Base-by-base conservation (phyloP, 805 yeast genomes). In the Blastobotrys mokoenaii region DNA sequence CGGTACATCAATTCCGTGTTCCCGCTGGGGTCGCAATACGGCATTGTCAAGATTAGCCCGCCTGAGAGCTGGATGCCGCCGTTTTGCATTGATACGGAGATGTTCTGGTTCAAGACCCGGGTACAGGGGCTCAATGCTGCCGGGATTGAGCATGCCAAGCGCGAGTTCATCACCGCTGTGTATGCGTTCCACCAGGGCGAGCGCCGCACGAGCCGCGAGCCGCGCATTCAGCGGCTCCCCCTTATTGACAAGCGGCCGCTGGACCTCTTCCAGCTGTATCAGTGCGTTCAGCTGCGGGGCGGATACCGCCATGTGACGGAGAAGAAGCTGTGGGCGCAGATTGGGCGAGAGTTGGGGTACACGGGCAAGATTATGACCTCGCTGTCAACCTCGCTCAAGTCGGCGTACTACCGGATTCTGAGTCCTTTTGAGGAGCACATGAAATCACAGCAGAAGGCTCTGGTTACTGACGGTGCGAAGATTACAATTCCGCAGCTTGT, bases 271-370 rank as follows among this genome's bases (percentile, higher is more conserved):
- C 68, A 76, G 36, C 62, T 84, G 34, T 72, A 75, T 52, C 66
- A 72, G 33, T 69, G 77, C 11, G 93, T 85, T 1, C 66, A 72
- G 15, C 58, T 74, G 14, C 67, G 82, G 48, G 93, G 93, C 15
- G 94, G 94, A 0, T 79, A 70, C 57, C 68, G 70, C 9, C 69
- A 63, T 9, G 88, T 85, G n/a, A 74, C 82, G 39, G 62, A 71
- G 45, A 73, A 73, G 46, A 82, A 83, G 55, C 67, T 77, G 39
- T 86, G 95, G 96, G 87, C 87, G 1, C 87, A 83, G 56, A 74
- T 86, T 8, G 90, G 90, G 11, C 69, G 88, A 45, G 95, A 84
- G 54, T 64, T 86, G 41, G 94, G 95, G 0, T 83, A 80, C 58
- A 73, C 77, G 29, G 87, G 86, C 1, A 73, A 78, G 52, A 78